These are phyloP conservation scores for Vigna nakashimae DNA, from an alignment of 306 rosid species.

Conservation along the genomic window DNA sequence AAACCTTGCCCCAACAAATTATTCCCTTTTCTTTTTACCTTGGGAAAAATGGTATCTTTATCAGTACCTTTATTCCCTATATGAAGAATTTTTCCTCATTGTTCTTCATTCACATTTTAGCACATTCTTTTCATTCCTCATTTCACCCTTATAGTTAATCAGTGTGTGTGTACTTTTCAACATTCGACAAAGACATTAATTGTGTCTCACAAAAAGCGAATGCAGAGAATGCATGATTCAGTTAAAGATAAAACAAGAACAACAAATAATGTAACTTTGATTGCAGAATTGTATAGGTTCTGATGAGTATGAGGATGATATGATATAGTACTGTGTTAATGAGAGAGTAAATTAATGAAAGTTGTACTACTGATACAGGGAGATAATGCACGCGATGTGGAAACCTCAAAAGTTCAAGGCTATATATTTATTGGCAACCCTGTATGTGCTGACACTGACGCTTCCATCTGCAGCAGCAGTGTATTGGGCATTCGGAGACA, in stretches of 20 bases:
- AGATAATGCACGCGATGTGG: conserved; percentile 99
- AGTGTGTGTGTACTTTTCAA: too few relatives aligned
- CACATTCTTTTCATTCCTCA: not conserved
- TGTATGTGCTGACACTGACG: conserved; percentile 92
- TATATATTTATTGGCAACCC: conserved; percentile 80
- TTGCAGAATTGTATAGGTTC: too few relatives aligned
- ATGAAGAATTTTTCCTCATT: not conserved
- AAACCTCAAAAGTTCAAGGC: conserved; percentile 96
- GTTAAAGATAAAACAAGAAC: too few relatives aligned
- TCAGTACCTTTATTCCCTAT: conserved; percentile 17
- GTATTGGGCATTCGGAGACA: conserved; percentile 98
- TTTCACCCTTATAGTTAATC: not conserved
- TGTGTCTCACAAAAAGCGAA: too few relatives aligned
- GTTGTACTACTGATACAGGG: conserved; percentile 57
- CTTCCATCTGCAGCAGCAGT: conserved; percentile 93
- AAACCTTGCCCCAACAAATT: conserved; percentile 36
- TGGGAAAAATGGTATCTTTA: conserved; percentile 12
- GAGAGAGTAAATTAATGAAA: not conserved
- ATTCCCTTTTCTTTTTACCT: conserved; percentile 32
- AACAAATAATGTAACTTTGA: too few relatives aligned
- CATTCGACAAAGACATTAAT: too few relatives aligned
- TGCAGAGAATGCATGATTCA: too few relatives aligned
- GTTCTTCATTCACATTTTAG: not conserved
- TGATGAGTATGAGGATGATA: too few relatives aligned
- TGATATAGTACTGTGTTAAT: too few relatives aligned